These are phyloP conservation scores for Osmozyma mogii DNA, from an alignment of 805 yeast genomes.

Conservation along the genomic window DNA sequence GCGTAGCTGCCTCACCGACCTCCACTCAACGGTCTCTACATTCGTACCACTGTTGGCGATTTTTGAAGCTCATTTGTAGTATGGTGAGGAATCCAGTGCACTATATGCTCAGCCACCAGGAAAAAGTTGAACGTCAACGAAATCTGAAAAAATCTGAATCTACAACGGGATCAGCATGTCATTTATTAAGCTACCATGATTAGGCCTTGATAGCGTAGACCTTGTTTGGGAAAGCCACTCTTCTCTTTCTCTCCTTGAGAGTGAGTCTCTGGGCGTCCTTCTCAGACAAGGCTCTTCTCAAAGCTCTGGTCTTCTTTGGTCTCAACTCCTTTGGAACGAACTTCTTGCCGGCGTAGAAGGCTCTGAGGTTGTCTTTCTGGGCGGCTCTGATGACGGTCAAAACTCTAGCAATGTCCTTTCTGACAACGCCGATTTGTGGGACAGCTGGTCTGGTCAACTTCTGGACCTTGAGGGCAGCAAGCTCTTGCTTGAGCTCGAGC, in stretches of 20 bases:
- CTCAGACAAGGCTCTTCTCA: constrained; percentile 93
- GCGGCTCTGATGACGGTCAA: constrained; percentile 94
- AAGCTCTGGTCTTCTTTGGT: constrained; percentile 99
- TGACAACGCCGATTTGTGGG: constrained; percentile 94
- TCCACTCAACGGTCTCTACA: too few species aligned
- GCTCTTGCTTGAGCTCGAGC: constrained; percentile 93
- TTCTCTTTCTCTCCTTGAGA: constrained; percentile 84
- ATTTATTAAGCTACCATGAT: constrained; percentile 15
- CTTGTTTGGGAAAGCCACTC: constrained; percentile 96
- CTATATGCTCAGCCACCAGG: too few species aligned
- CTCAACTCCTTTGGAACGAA: constrained; percentile 97
- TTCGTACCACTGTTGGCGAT: too few species aligned
- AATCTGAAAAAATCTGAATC: constrained; percentile 1
- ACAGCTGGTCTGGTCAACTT: constrained; percentile 85
- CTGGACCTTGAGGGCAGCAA: constrained; percentile 94
- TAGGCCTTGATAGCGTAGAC: constrained; percentile 98
- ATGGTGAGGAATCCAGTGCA: too few species aligned
- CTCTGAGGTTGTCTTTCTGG: constrained; percentile 93
- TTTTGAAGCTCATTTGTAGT: too few species aligned
- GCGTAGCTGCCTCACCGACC: too few species aligned
- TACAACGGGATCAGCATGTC: constrained; percentile 1
- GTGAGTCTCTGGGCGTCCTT: constrained; percentile 77
- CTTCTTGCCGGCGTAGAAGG: constrained; percentile 91
- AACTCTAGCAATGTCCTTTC: constrained; percentile 98
- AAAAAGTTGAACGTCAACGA: too few species aligned